Evolutionary conservation across 2,329 filamentous ascomycete genomes (phyloP), one percentile per base, ranked within the genome.

Genomic region (Ceratocystis papillata): DNA sequence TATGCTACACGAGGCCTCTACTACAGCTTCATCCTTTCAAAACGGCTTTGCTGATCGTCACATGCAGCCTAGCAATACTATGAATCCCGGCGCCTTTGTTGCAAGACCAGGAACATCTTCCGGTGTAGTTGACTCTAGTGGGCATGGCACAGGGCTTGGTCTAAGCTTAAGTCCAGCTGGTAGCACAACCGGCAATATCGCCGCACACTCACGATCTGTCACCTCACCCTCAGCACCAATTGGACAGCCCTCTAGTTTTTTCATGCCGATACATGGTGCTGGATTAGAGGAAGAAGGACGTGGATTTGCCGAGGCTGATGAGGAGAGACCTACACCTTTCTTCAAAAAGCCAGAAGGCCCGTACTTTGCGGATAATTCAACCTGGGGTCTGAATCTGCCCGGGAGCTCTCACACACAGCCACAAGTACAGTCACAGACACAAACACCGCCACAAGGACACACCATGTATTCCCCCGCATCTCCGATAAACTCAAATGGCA

Each of bases 1-100:
- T 0, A 95, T 96, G 63, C 77, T 96, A 5, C 88, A 94, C 71
- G 89, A 94, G 72, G 94, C 90, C 72, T 89, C 82, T 10, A 93
- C 86, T 69, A 87, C 87, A 46, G 88, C 84, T 63, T 83, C 85
- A 1, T 91, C 85, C 1, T 94, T 97, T 74, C 90, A 96, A 71
- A 95, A 92, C 71, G 90, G 90, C 3, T 93, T 96, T 71, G 83
- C 86, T 0, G 93, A 96, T 72, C 80, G 87, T 28, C 81, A 85
- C 0, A 81, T 84, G 3, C 76, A 83, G 15, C 79, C 80, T 25
- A 84, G 81, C 70, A 85, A 86, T 70, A 79, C 81, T 2, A 85
- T 87, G 83, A 85, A 80, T 65, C 83, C 85, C 0, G 83, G 79
- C 6, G 83, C 83, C 30, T 81, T 87, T 76, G 80, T 76, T 68